These are phyloP conservation scores for Glonium stellatum DNA, from an alignment of 495 filamentous ascomycete species.

Conservation along the genomic window DNA sequence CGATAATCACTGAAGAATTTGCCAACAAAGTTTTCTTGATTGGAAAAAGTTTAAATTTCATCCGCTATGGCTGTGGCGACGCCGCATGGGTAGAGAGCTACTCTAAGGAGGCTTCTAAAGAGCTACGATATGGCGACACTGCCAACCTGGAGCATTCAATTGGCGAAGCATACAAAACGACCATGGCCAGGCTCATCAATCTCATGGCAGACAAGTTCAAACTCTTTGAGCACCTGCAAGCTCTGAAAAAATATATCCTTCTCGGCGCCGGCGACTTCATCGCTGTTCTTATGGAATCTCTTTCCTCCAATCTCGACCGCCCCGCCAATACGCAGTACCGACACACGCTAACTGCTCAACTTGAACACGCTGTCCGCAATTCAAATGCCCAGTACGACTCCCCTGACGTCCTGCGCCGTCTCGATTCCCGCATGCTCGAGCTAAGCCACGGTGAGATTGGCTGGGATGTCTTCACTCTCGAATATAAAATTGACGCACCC, in stretches of 20 bases:
- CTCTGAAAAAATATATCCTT: constrained; percentile 89
- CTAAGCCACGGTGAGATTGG: constrained; percentile 93
- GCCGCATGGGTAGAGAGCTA: constrained; percentile 93
- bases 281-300: constrained; percentile 90
- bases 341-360: constrained; percentile 90
- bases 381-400: constrained; percentile 96
- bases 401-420: constrained; percentile 81
- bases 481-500: constrained; percentile 96
- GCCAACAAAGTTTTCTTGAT: constrained; percentile 94
- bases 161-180: constrained; percentile 93
- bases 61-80: constrained; percentile 88
- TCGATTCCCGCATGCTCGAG: constrained; percentile 95
- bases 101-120: constrained; percentile 88
- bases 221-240: constrained; percentile 83
- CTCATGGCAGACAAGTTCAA: constrained; percentile 93
- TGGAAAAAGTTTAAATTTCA: constrained; percentile 97
- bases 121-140: constrained; percentile 89
- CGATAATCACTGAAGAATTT: constrained; percentile 85
- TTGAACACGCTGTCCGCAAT: constrained; percentile 94
- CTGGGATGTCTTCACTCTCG: constrained; percentile 98
- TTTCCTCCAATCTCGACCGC: constrained; percentile 84
- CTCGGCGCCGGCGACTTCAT: constrained; percentile 97
- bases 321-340: constrained; percentile 93
- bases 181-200: constrained; percentile 89
- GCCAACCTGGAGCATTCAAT: constrained; percentile 86